Percentiles rank a stretch among this genome's conserved stretches.
Conservation (phyloP, 371 early-diverging fungal species). For the Rhizopus delemar region DNA sequence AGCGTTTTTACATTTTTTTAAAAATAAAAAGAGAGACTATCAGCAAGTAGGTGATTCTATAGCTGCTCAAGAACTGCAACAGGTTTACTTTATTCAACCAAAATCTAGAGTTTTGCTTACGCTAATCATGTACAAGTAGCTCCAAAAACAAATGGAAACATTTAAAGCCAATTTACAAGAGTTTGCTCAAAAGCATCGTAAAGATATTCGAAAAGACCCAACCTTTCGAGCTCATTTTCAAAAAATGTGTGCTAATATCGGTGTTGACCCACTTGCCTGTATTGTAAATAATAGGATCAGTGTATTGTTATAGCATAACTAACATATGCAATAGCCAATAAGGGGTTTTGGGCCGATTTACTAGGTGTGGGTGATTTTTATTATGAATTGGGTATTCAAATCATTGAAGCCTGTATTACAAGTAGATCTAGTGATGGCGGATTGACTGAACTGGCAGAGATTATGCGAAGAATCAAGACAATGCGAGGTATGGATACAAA, state of each 20-base stretch:
- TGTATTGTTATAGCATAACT: background rate
- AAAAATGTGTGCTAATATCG: conserved; percentile 89
- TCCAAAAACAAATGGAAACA: conserved; percentile 72
- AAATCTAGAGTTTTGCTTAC: background rate
- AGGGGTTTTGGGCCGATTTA: conserved; percentile 92
- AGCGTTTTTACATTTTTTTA: background rate
- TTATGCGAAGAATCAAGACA: conserved; percentile 66
- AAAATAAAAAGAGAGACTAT: conserved; percentile 48
- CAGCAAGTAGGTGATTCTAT: conserved; percentile 58
- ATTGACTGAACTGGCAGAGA: conserved; percentile 79
- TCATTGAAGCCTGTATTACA: conserved; percentile 84
- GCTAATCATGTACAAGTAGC: conserved; percentile 29
- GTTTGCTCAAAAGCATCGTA: conserved; percentile 83
- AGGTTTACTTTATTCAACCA: conserved; percentile 27
- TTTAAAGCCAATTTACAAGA: conserved; percentile 84
- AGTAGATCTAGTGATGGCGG: conserved; percentile 89
- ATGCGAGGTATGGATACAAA: conserved; percentile 59
- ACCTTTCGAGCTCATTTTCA: conserved; percentile 90
- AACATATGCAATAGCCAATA: conserved; percentile 68
- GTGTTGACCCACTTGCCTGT: conserved; percentile 96
- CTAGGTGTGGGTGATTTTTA: conserved; percentile 98
- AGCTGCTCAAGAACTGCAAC: conserved; percentile 58
- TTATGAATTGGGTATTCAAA: conserved; percentile 91
- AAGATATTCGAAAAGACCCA: conserved; percentile 88
- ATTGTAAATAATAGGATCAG: conserved; percentile 13